Base-by-base conservation (phyloP, 176 grass and related monocot species). In the Pharus latifolius region DNA sequence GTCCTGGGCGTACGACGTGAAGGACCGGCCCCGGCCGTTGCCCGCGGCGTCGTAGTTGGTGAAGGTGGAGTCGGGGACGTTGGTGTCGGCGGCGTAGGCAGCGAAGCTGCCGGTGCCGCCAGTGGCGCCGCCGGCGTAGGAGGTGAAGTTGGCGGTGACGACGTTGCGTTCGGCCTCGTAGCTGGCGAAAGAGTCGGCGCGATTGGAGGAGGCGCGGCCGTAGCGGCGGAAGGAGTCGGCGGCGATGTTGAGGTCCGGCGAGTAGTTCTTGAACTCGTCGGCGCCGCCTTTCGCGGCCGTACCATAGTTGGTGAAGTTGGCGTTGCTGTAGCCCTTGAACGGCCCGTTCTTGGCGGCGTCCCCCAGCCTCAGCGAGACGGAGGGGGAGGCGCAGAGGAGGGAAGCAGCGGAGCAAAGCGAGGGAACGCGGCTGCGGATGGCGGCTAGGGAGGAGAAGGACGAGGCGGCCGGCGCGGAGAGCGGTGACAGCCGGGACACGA, bases 221-320 rank as follows among this genome's bases (percentile, higher is more conserved):
- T 95, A 95, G 17, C 91, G 86, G 49, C 86, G 91, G 80, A 95
- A 95, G 22, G 80, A 69, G 32, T 95, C 83, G 17, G 35, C 62
- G 15, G 80, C 79, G 23, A 95, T 37, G 86, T 95, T 95, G 29
- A 80, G 35, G 71, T 90, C 72, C 0, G 76, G 79, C 2, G 91
- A 87, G 68, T 95, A 95, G 60, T 1, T 71, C 11, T 2, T 54
- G 76, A 95, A 95, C 2, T 58, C 70, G 48, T 75, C 69, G 35
- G 79, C 34, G 6, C 90, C 90, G 7, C 56, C 37, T 22, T 14
- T 24, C 0, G 27, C 67, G 10, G 43, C 75, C 28, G 67, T 67
- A 56, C 82, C 91, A 76, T 94, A 94, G 79, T 84, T 94, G 66
- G 83, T 65, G 72, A 94, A 94, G 75, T 89, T 94, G 20, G 64